Percentiles rank a stretch among this genome's conserved stretches.
phyloP scores from a whole-genome alignment of 257 asterid species.

The Solanum chiquidenum region DNA sequence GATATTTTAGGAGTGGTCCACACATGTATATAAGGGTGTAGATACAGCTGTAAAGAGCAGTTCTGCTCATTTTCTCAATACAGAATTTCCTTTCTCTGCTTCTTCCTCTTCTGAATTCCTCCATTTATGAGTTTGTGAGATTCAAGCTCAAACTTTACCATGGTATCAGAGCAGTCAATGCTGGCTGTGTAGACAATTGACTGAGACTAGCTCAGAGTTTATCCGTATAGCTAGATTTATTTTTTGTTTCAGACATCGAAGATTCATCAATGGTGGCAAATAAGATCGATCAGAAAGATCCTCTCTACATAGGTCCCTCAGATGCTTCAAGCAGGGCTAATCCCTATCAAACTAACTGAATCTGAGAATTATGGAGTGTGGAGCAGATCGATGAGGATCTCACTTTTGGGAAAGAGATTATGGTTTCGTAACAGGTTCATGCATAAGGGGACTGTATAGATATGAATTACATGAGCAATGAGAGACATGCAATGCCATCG shows the following conservation, averaged over 20 bases:
- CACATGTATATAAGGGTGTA: not conserved
- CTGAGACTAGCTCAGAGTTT: not conserved
- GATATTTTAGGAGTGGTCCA: not conserved
- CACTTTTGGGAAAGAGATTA: not conserved
- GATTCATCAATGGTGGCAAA: not conserved
- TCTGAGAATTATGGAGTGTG: not conserved
- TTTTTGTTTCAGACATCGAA: not conserved
- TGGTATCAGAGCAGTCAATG: not conserved
- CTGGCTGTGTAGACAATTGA: not conserved
- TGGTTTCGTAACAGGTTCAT: not conserved
- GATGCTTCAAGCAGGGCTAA: not conserved
- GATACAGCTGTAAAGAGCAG: not conserved
- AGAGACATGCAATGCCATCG: not conserved
- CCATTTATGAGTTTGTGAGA: not conserved
- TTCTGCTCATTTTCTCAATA: not conserved
- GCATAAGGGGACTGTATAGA: not conserved
- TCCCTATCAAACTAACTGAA: not conserved
- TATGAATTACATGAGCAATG: not conserved
- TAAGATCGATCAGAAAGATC: not conserved
- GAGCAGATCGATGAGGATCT: not conserved
- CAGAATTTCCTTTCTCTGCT: not conserved
- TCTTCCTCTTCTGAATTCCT: not conserved
- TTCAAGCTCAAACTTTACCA: not conserved
- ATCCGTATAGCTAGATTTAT: not conserved
- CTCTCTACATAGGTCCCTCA: not conserved